phyloP scores from a whole-genome alignment of 73 alveolate genomes.

The Tetrahymena malaccensis region DNA sequence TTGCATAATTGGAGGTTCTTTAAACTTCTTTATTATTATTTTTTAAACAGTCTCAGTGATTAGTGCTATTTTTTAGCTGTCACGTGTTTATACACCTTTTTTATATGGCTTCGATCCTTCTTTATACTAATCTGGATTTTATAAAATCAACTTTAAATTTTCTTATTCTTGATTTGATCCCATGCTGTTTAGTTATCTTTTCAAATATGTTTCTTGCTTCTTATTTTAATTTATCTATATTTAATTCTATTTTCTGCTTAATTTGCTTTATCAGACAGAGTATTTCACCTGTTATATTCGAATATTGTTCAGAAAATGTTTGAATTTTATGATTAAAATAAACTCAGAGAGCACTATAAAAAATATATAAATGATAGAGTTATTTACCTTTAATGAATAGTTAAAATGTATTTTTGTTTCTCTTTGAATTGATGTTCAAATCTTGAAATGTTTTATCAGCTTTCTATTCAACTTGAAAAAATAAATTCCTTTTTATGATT shows the following conservation, averaged over 20 bases:
- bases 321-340: no score
- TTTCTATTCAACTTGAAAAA: no score
- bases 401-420: neutral
- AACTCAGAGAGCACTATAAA: no score
- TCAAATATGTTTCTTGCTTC: neutral
- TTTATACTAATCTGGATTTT: neutral
- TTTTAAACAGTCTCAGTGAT: neutral
- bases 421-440: no score
- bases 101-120: neutral
- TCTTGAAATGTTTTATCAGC: neutral
- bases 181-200: neutral
- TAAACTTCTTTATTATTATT: neutral
- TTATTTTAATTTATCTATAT: neutral
- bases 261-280: no score
- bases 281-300: no score
- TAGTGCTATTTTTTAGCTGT: neutral
- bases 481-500: neutral
- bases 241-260: no score
- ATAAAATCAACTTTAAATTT: neutral
- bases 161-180: neutral
- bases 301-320: no score
- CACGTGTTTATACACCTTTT: neutral
- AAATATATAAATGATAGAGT: neutral
- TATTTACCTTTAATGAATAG: neutral
- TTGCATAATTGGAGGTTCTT: neutral